Base-by-base conservation (phyloP, 352 stramenopile species). In the Phytophthora macrochlamydospora region DNA sequence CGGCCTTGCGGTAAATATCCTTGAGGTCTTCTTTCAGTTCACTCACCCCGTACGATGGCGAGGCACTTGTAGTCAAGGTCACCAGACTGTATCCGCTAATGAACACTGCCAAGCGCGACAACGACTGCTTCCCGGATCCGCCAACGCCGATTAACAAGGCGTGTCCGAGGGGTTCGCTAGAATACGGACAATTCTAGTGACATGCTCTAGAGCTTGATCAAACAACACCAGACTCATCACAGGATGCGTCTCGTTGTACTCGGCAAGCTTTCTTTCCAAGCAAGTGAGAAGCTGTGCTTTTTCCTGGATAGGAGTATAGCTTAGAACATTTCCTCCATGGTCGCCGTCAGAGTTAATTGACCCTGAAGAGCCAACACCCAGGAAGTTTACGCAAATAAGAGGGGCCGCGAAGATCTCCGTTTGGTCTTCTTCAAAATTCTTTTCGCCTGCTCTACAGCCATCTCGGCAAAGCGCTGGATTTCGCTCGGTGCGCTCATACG, bases 201-300 rank as follows among this genome's bases (percentile, higher is more conserved):
- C 75, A 51, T 98, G 92, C 44, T 96, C 81, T 59, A 98, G 78
- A 2, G 93, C 93, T 64, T 97, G 86, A 13, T 98, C 91, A 67
- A 98, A 98, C 0, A 98, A 63, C 38, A 98, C 92, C 7, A 98
- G 71, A 59, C 94, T 85, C 90, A 98, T 97, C 6, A 98, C 95
- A 0, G 94, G 86, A 65, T 98, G 89, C 4, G 73, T 85, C 55
- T 99, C 93, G 58, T 99, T 99, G 76, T 97, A 98, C 11, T 87
- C 73, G 9, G 67, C 65, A 2, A 97, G 70, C 46, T 91, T 90
- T 4, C 62, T 65, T 46, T 97, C 76, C 24, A 97, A 60, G 9
- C 72, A 81, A 40, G 32, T 28, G 0, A 75, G 83, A 12, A 95
- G 78, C 29, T 89, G 73, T 1, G 59, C 14, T 35, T 83, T 89